Percentiles rank a stretch among this genome's conserved stretches.
Evolutionary conservation across 306 rosid species (phyloP).

Genomic region (Myrica gale): DNA sequence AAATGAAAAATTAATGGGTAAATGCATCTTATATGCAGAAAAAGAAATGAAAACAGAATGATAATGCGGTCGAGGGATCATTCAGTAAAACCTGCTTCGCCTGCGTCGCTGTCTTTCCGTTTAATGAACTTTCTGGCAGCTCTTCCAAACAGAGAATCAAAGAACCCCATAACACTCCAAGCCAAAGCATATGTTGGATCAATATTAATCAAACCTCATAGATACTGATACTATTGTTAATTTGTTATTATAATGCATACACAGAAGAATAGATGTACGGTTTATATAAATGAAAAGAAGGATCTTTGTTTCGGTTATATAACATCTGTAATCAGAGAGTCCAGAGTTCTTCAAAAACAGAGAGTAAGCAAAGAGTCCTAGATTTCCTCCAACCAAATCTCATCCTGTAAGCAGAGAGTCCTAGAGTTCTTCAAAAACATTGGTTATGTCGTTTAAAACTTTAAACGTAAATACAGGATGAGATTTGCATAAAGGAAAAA

Average conservation of each 20-base stretch:
- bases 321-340: not conserved
- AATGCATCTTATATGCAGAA: not conserved
- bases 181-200: slow-evolving; percentile 37
- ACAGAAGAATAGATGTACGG: too few species aligned
- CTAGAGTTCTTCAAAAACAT: too few species aligned
- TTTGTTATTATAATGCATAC: not conserved
- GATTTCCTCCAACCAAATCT: too few species aligned
- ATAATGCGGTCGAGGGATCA: not conserved
- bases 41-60: not conserved
- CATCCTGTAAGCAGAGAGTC: too few species aligned
- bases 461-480: too few species aligned
- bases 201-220: slow-evolving; percentile 28
- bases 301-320: not conserved
- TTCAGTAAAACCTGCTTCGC: slow-evolving; percentile 67
- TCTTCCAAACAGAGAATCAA: slow-evolving; percentile 53
- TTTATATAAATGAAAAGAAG: not conserved
- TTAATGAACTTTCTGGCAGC: slow-evolving; percentile 51
- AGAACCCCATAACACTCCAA: slow-evolving; percentile 50
- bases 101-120: slow-evolving; percentile 93
- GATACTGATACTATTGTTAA: not conserved
- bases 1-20: not conserved
- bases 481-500: not conserved
- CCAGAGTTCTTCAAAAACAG: too few species aligned
- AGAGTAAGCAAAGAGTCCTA: too few species aligned
- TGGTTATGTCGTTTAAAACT: too few species aligned